These are phyloP conservation scores for Malus sieversii DNA, from an alignment of 306 rosid genomes.

Conservation along the genomic window DNA sequence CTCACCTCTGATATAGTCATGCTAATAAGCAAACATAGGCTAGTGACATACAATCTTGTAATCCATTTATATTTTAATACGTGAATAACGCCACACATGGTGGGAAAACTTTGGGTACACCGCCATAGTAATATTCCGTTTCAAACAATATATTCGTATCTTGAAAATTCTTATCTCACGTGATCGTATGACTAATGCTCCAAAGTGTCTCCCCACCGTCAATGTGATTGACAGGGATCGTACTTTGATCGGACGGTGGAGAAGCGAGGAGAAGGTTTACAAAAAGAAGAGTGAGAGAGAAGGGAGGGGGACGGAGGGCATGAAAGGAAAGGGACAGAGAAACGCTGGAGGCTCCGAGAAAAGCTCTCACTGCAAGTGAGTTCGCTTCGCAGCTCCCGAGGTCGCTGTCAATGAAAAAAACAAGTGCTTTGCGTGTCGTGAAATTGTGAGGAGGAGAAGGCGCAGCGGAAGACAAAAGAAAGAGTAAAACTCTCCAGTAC, in stretches of 20 bases:
- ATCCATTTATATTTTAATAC: background rate
- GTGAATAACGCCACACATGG: too few species aligned
- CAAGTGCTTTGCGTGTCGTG: background rate
- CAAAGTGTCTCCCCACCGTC: background rate
- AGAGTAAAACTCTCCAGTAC: background rate
- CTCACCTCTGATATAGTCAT: too few species aligned
- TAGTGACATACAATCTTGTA: too few species aligned
- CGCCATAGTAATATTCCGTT: too few species aligned
- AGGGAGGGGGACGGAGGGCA: background rate
- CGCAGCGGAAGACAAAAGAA: slow-evolving; percentile 3
- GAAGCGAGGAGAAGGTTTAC: background rate
- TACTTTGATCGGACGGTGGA: background rate
- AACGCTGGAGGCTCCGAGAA: slow-evolving; percentile 41
- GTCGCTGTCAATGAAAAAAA: slow-evolving; percentile 27
- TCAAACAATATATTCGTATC: background rate
- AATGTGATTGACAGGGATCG: background rate
- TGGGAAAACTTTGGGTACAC: too few species aligned
- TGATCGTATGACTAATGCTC: background rate
- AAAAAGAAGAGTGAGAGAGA: background rate
- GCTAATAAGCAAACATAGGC: too few species aligned
- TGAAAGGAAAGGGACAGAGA: slow-evolving; percentile 12
- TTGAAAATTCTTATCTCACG: background rate
- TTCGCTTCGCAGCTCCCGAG: slow-evolving; percentile 38
- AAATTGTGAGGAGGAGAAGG: background rate
- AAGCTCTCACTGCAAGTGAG: slow-evolving; percentile 47